Conservation (phyloP, 495 filamentous ascomycete genomes). For the Chaetomium tenue region DNA sequence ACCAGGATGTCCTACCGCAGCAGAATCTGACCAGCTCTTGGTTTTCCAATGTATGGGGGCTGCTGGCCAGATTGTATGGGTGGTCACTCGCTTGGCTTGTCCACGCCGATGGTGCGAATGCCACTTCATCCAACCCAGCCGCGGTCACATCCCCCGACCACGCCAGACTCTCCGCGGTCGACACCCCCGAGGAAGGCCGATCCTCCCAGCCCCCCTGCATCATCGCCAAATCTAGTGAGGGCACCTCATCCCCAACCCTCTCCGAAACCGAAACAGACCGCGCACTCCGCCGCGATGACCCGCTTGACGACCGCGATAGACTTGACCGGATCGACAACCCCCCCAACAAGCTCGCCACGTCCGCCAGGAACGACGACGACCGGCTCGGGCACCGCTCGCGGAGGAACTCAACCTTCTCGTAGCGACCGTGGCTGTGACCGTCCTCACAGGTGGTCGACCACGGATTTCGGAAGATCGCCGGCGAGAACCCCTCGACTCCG, state of each 20-base stretch:
- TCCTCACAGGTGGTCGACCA: conserved; percentile 8
- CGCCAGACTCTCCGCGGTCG: not conserved
- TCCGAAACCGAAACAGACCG: conserved; percentile 12
- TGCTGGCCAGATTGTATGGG: not conserved
- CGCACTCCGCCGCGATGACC: conserved; percentile 9
- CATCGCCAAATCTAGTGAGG: not conserved
- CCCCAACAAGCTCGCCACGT: conserved; percentile 18
- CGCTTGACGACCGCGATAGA: conserved; percentile 13
- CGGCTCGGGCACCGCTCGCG: conserved; percentile 21
- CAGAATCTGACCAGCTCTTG: conserved; percentile 21
- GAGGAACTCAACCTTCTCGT: conserved; percentile 8
- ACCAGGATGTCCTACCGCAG: conserved; percentile 21
- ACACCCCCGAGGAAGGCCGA: not conserved
- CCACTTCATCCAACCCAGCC: not conserved
- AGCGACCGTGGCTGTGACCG: not conserved
- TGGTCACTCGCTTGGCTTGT: not conserved
- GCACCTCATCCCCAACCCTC: not conserved
- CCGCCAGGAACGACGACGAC: conserved; percentile 24
- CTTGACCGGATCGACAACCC: conserved; percentile 24
- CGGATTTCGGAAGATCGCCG: conserved; percentile 11
- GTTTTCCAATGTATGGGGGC: conserved; percentile 13
- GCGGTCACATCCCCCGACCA: conserved; percentile 1
- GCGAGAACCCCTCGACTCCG: not conserved
- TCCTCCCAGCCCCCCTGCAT: not conserved
- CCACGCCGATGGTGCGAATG: not conserved